Conservation (phyloP, 805 yeast genomes). For the Priceomyces haplophilus region DNA sequence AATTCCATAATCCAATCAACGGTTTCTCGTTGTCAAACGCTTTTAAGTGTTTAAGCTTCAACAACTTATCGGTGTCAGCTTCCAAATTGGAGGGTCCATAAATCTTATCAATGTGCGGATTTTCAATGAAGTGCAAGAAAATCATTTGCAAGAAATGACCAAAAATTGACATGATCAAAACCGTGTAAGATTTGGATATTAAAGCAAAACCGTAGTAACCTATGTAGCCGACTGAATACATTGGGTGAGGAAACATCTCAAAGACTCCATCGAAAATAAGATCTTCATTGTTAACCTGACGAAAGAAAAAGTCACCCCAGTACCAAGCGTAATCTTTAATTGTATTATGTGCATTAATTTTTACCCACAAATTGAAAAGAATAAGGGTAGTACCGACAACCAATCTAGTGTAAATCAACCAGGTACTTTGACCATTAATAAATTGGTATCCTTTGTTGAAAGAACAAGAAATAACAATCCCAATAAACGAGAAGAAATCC, state of each 20-base stretch:
- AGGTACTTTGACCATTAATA: conserved; percentile 36
- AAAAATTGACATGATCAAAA: conserved; percentile 62
- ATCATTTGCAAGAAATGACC: conserved; percentile 79
- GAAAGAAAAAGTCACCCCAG: conserved; percentile 91
- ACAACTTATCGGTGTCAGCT: conserved; percentile 33
- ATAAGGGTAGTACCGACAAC: conserved; percentile 58
- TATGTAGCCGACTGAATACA: conserved; percentile 86
- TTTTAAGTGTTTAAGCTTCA: conserved; percentile 48
- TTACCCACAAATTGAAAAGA: conserved; percentile 78
- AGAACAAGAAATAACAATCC: conserved; percentile 54
- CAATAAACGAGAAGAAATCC: conserved; percentile 73
- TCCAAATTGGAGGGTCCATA: conserved; percentile 52
- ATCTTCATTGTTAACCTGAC: conserved; percentile 59
- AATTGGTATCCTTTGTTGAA: conserved; percentile 36
- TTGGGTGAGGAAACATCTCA: conserved; percentile 88
- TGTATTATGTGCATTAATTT: conserved; percentile 81
- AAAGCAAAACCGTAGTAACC: conserved; percentile 85
- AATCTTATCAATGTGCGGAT: conserved; percentile 82
- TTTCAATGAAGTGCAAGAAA: conserved; percentile 71
- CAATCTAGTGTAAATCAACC: conserved; percentile 50
- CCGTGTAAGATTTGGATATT: conserved; percentile 69
- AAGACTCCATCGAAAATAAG: conserved; percentile 85
- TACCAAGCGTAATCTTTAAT: conserved; percentile 92
- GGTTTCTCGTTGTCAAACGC: conserved; percentile 44
- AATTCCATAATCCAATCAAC: conserved; percentile 59